Evolutionary conservation across 495 filamentous ascomycete genomes (phyloP).

Genomic region (Trichoderma virens): DNA sequence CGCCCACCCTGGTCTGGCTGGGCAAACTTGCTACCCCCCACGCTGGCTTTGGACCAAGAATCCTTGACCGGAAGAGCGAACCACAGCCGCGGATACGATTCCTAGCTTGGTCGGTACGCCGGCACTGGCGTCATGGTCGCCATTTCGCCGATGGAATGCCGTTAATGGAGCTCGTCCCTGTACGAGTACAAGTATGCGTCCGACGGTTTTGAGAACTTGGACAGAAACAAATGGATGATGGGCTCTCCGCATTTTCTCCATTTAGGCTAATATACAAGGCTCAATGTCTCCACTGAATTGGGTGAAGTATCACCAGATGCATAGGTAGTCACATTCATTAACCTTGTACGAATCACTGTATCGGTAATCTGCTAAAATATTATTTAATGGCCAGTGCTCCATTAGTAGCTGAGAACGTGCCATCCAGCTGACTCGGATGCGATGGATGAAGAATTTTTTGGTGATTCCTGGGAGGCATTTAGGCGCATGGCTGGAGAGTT

Average conservation of each 20-base stretch:
- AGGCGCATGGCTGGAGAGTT: too few relatives aligned
- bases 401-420: neutral
- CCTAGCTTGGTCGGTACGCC: slow-evolving; percentile 2
- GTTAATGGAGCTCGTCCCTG: neutral
- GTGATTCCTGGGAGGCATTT: too few relatives aligned
- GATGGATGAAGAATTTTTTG: neutral
- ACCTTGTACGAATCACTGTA: neutral
- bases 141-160: slow-evolving; percentile 7
- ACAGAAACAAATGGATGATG: neutral
- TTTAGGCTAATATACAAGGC: neutral
- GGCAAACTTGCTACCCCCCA: neutral
- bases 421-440: neutral
- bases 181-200: neutral
- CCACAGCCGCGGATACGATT: neutral
- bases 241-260: slow-evolving; percentile 1
- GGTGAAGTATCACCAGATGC: neutral
- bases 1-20: neutral
- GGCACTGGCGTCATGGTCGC: neutral
- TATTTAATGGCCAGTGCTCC: too few relatives aligned
- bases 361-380: neutral
- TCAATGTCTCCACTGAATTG: neutral
- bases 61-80: neutral
- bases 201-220: neutral
- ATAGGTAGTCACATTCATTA: neutral
- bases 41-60: neutral